A percentile compares a stretch with the other conserved stretches of the same genome.
Evolutionary conservation across 1,284 basidiomycete species (phyloP).

Genomic region (Cutaneotrichosporon arboriforme): DNA sequence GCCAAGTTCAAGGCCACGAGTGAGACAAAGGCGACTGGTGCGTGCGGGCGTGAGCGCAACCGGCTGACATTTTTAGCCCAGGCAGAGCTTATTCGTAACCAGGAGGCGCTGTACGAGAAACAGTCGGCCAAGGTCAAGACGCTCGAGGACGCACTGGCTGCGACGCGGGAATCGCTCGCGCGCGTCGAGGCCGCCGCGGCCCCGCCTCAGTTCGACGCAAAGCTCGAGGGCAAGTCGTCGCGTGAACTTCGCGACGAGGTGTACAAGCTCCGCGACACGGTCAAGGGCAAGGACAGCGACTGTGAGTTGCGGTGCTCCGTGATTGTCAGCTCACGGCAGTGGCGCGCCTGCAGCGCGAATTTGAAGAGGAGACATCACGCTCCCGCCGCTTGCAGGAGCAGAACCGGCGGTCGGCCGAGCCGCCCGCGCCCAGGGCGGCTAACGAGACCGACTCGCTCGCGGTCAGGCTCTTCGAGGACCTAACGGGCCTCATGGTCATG

Average conservation of each 20-base stretch:
- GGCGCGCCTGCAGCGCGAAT: slow-evolving; percentile 32
- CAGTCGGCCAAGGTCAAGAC: slow-evolving; percentile 25
- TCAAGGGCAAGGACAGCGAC: slow-evolving; percentile 32
- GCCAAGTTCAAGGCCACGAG: slow-evolving; percentile 39
- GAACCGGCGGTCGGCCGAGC: not conserved
- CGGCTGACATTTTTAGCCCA: slow-evolving; percentile 31
- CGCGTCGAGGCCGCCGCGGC: slow-evolving; percentile 3
- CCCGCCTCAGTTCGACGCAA: slow-evolving; percentile 14
- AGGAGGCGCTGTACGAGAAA: slow-evolving; percentile 36
- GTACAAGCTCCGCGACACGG: slow-evolving; percentile 23
- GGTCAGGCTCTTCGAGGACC: slow-evolving; percentile 43
- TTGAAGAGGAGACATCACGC: slow-evolving; percentile 38
- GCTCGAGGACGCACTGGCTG: slow-evolving; percentile 32
- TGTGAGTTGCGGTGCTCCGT: slow-evolving; percentile 23
- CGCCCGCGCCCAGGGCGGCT: not conserved
- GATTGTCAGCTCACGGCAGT: slow-evolving; percentile 16
- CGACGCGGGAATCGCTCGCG: slow-evolving; percentile 17
- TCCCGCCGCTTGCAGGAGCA: slow-evolving; percentile 31
- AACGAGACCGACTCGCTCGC: slow-evolving; percentile 10
- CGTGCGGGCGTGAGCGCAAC: not conserved
- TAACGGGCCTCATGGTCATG: slow-evolving; percentile 38
- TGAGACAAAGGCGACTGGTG: slow-evolving; percentile 33
- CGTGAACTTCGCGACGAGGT: slow-evolving; percentile 35
- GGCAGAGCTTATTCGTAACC: slow-evolving; percentile 37
- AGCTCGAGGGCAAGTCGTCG: slow-evolving; percentile 30